phyloP scores from a whole-genome alignment of 2,329 filamentous ascomycete genomes.

The Pyricularia sp. region DNA sequence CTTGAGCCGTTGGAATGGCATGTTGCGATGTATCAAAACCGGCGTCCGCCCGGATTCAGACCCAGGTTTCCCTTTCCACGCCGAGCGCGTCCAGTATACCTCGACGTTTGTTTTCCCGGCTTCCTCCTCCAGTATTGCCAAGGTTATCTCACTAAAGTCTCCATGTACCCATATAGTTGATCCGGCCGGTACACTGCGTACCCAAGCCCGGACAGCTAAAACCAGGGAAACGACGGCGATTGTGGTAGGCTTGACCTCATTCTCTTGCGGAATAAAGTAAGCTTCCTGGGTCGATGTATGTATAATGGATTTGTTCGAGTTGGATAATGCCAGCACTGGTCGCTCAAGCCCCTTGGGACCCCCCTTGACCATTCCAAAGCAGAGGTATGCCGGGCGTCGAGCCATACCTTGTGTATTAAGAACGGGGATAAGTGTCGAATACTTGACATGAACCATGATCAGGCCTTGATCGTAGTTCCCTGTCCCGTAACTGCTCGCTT shows the following conservation, averaged over 20 bases:
- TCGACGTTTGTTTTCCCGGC: neutral
- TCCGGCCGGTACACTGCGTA: neutral
- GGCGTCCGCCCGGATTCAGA: neutral
- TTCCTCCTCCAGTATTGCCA: neutral
- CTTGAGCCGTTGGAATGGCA: neutral
- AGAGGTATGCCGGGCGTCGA: neutral
- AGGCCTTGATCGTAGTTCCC: neutral
- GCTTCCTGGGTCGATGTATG: neutral
- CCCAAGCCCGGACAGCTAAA: constrained; percentile 1
- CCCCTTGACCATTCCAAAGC: neutral
- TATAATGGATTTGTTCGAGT: neutral
- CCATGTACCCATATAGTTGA: constrained; percentile 5
- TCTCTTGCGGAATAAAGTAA: neutral
- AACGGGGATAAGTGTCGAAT: neutral
- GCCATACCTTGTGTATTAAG: neutral
- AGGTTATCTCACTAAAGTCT: neutral
- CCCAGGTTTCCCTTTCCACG: neutral
- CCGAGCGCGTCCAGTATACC: neutral
- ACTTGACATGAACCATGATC: neutral
- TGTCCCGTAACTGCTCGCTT: too few relatives aligned
- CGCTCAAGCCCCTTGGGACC: neutral
- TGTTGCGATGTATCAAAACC: neutral
- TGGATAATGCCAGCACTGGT: neutral
- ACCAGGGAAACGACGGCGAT: neutral
- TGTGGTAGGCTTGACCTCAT: neutral